phyloP scores from a whole-genome alignment of 257 asterid species.

The Nicotiana attenuata region DNA sequence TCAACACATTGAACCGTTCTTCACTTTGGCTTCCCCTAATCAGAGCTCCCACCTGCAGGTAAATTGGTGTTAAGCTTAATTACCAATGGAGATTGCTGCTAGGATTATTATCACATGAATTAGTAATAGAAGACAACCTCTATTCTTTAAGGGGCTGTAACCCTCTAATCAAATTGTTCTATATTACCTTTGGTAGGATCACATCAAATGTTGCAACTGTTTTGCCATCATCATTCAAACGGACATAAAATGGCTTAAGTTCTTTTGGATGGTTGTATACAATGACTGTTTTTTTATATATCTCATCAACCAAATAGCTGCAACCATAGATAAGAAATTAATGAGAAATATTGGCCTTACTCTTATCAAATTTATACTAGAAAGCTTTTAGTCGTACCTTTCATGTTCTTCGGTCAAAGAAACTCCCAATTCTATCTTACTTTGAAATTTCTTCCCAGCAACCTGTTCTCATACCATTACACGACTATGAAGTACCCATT shows the following conservation, averaged over 20 bases:
- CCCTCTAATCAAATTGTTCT: neutral
- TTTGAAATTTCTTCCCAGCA: constrained; percentile 30
- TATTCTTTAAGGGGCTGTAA: neutral
- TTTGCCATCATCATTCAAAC: constrained; percentile 55
- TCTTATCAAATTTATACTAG: neutral
- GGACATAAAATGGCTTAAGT: constrained; percentile 57
- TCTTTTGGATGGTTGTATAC: constrained; percentile 70
- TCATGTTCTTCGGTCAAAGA: constrained; percentile 76
- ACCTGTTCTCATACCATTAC: constrained; percentile 34
- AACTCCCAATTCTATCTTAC: constrained; percentile 58
- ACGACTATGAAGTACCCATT: neutral
- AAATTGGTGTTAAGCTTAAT: neutral
- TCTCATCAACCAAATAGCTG: constrained; percentile 63
- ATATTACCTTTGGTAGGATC: constrained; percentile 64
- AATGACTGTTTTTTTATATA: constrained; percentile 57
- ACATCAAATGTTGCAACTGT: constrained; percentile 78
- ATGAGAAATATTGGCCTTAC: neutral
- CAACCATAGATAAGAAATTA: constrained; percentile 7
- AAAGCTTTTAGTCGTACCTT: constrained; percentile 31
- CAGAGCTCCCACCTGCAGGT: constrained; percentile 61
- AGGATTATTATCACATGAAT: neutral
- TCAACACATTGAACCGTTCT: constrained; percentile 51
- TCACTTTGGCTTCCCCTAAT: constrained; percentile 84
- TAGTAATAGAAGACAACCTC: neutral
- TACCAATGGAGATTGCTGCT: neutral